Conservation (phyloP, 2,329 filamentous ascomycete genomes). For the Botrytis paeoniae region DNA sequence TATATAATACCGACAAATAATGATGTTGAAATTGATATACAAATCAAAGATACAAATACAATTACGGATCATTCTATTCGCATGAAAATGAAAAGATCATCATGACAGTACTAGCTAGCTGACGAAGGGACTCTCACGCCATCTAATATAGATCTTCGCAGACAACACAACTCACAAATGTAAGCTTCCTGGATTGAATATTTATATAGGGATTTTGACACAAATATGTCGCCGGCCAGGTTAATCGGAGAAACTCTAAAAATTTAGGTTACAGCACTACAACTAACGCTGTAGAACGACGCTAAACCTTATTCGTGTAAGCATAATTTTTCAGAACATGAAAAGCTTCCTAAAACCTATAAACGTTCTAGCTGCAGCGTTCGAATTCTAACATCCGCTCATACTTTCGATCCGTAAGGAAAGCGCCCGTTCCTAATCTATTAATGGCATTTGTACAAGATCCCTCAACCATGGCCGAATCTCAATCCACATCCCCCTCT, state of each 20-base stretch:
- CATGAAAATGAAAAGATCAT: neutral
- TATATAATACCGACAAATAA: neutral
- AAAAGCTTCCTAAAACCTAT: neutral
- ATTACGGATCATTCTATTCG: neutral
- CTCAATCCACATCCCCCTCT: constrained; percentile 19
- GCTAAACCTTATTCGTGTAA: constrained; percentile 10
- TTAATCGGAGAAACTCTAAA: neutral
- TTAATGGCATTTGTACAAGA: constrained; percentile 11
- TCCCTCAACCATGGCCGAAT: constrained; percentile 14
- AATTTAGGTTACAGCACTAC: neutral
- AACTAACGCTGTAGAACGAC: constrained; percentile 1
- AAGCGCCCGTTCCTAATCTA: neutral
- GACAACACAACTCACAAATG: neutral
- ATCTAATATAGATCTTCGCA: neutral
- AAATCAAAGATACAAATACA: neutral
- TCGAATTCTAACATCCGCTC: neutral
- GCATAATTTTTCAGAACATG: neutral
- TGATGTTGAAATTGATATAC: neutral
- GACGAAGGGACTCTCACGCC: neutral
- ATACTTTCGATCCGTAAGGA: neutral
- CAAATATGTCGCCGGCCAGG: neutral
- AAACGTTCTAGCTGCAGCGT: neutral
- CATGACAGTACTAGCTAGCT: too few species aligned
- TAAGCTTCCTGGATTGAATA: neutral
- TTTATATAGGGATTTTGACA: neutral